Evolutionary conservation across 495 filamentous ascomycete genomes (phyloP), one percentile per base, ranked within the genome.

Genomic region (Staphylotrichum tortipilum): DNA sequence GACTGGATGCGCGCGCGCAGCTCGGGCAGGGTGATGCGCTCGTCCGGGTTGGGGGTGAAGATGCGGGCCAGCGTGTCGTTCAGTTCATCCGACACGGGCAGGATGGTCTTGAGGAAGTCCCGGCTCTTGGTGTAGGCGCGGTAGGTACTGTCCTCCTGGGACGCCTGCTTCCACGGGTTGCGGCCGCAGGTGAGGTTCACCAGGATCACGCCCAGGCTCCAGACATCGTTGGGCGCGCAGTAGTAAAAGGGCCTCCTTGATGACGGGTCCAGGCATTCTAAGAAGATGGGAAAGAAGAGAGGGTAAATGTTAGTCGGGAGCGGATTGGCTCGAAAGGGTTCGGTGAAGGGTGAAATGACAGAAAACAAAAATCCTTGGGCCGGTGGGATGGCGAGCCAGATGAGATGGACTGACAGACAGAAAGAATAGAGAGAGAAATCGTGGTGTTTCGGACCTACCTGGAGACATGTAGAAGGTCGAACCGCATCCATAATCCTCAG

Each of bases 381-480:
- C 12, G 30, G n/a, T n/a, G n/a, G n/a, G 11, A 7, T 19, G n/a
- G n/a, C n/a, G n/a, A 36, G 35, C n/a, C 41, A 29, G 17, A 21
- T 15, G n/a, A 18, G 19, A 15, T 28, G 30, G 12, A 23, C 26
- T 39, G 24, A 35, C 24, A 29, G 48, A 19, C 3, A 3, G 22
- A 1, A 21, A 37, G 36, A n/a, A 30, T 8, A 38, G 14, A 12
- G 37, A 18, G 21, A 21, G 12, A 15, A 7, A 3, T 3, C 19
- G 3, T 15, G 12, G 47, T 21, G 4, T 42, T 10, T 37, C 42
- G 29, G 31, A 68, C 78, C 69, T 86, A 96, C 92, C 92, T 79
- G 92, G 92, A 50, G 85, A 91, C 94, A 97, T 97, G 73, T 99
- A 97, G 65, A 99, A 97, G 12, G 92, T 97, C 15, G 91, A 96